Conservation (phyloP, 2,329 filamentous ascomycete species). For the Fusarium sp. region DNA sequence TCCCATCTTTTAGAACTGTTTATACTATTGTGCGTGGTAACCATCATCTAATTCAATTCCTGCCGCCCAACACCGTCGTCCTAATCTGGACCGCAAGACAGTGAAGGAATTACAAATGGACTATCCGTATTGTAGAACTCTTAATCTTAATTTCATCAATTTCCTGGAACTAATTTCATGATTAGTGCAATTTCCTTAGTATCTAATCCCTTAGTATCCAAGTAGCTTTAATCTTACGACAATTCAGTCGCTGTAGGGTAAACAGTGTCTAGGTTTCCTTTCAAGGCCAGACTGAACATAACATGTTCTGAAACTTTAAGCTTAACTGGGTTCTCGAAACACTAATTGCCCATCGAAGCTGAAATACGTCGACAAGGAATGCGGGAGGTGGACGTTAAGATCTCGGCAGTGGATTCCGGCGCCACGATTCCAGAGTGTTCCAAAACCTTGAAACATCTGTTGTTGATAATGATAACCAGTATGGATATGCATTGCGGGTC, state of each 20-base stretch:
- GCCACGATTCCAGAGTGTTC: slow-evolving; percentile 35
- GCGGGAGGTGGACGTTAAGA: slow-evolving; percentile 28
- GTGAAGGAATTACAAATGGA: too few relatives aligned
- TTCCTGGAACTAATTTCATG: too few relatives aligned
- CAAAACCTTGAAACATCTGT: slow-evolving; percentile 15
- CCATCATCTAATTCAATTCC: too few relatives aligned
- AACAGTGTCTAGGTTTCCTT: neutral
- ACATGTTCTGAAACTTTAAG: slow-evolving; percentile 15
- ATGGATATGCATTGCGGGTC: slow-evolving; percentile 19
- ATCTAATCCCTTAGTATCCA: too few relatives aligned
- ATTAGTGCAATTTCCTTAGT: too few relatives aligned
- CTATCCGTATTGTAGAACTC: too few relatives aligned
- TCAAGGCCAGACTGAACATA: neutral
- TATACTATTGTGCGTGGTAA: too few relatives aligned
- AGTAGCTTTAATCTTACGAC: too few relatives aligned
- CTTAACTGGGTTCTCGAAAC: slow-evolving; percentile 23
- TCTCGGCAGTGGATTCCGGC: slow-evolving; percentile 23
- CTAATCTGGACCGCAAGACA: too few relatives aligned
- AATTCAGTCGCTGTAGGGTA: slow-evolving; percentile 21
- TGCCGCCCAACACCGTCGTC: too few relatives aligned
- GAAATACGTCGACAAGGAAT: slow-evolving; percentile 26
- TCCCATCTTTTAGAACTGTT: too few relatives aligned
- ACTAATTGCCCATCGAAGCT: slow-evolving; percentile 26
- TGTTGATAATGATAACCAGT: slow-evolving; percentile 15
- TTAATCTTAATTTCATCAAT: too few relatives aligned